phyloP scores from a whole-genome alignment of 2,329 filamentous ascomycete genomes.

The Aspergillus sp. region DNA sequence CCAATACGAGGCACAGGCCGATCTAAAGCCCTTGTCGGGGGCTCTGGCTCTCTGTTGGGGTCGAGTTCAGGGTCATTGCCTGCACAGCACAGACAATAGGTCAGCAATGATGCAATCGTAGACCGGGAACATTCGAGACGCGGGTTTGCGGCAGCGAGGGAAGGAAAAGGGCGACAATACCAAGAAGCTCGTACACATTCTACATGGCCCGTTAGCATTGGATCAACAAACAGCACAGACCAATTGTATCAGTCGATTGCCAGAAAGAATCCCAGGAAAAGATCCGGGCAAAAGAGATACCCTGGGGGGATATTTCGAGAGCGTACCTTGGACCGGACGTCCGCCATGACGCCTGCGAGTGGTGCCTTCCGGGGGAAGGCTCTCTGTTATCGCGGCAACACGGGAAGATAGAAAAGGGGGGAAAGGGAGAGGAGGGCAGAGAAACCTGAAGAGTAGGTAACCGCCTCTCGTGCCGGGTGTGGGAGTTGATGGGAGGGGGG shows the following conservation, averaged over 20 bases:
- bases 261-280: too few relatives aligned
- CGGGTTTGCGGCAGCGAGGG: conserved; percentile 9
- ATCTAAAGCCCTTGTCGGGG: conserved; percentile 81
- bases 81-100: conserved; percentile 29
- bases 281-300: too few relatives aligned
- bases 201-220: too few relatives aligned
- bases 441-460: too few relatives aligned
- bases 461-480: too few relatives aligned
- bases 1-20: conserved; percentile 66
- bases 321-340: conserved; percentile 46
- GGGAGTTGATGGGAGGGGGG: too few relatives aligned
- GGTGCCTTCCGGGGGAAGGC: conserved; percentile 44
- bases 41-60: conserved; percentile 63
- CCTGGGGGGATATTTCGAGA: too few relatives aligned
- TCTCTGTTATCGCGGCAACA: conserved; percentile 40
- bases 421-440: conserved; percentile 15
- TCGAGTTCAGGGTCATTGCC: conserved; percentile 62
- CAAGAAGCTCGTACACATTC: conserved; percentile 98
- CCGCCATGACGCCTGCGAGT: conserved; percentile 42
- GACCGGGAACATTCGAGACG: conserved; percentile 12
- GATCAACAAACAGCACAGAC: conserved; percentile 27
- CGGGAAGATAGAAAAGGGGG: conserved; percentile 20
- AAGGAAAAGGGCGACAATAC: conserved; percentile 47
- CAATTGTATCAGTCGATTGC: conserved; percentile 1
- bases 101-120: conserved; percentile 21